Evolutionary conservation across 805 yeast genomes (phyloP).

Genomic region (Candida nitratophila): DNA sequence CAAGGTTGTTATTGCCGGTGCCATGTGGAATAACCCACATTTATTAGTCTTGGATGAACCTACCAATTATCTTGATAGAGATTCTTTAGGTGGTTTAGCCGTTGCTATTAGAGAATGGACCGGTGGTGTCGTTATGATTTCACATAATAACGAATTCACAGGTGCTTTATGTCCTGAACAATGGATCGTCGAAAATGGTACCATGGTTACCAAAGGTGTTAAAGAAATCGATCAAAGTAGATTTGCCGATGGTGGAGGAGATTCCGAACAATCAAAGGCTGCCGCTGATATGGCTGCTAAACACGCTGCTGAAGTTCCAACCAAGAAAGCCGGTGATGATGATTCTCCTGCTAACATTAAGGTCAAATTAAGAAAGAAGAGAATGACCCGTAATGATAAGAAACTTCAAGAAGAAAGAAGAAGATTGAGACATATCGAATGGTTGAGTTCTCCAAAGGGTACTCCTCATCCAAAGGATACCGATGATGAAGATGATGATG

Average conservation of each 20-base stretch:
- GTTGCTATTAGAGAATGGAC: slow-evolving; percentile 96
- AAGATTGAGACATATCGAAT: slow-evolving; percentile 86
- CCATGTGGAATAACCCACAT: slow-evolving; percentile 99
- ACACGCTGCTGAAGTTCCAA: slow-evolving; percentile 37
- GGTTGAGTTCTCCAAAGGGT: slow-evolving; percentile 96
- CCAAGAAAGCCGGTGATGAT: slow-evolving; percentile 51
- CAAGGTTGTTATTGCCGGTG: slow-evolving; percentile 98
- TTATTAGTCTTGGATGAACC: slow-evolving; percentile 96
- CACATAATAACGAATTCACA: slow-evolving; percentile 94
- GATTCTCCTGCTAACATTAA: slow-evolving; percentile 96
- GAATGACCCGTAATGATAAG: slow-evolving; percentile 94
- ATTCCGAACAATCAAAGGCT: slow-evolving; percentile 35
- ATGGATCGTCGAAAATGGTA: slow-evolving; percentile 94
- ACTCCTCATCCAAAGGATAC: slow-evolving; percentile 93
- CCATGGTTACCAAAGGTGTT: slow-evolving; percentile 76
- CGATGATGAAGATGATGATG: slow-evolving; percentile 71
- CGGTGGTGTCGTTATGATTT: slow-evolving; percentile 98
- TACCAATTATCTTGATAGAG: slow-evolving; percentile 96
- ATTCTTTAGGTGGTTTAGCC: slow-evolving; percentile 94
- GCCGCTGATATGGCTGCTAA: slow-evolving; percentile 39
- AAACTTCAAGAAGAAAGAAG: slow-evolving; percentile 88
- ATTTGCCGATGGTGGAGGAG: slow-evolving; percentile 72
- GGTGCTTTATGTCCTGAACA: slow-evolving; percentile 98
- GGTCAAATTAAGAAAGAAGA: slow-evolving; percentile 89
- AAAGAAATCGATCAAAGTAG: slow-evolving; percentile 67